Base-by-base conservation (phyloP, 306 rosid genomes). In the Quercus mongolica region DNA sequence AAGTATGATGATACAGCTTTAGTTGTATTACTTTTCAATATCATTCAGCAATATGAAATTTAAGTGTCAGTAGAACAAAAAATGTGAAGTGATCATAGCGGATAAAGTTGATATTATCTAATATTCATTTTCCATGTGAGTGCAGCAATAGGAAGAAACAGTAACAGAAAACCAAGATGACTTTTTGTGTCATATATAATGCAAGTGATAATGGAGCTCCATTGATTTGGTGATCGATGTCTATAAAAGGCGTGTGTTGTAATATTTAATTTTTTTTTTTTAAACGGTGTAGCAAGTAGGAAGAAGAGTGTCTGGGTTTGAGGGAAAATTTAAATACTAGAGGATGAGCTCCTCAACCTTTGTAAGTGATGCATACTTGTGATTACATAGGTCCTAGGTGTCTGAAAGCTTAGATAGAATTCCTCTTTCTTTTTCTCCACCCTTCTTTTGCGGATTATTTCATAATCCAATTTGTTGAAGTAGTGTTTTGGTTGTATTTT, bases 151-250 rank as follows among this genome's bases (percentile, higher is more conserved):
- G 30, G 64, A 73, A 59, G 23, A 56, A 25, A 51, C 6, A 46
- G 3, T 58, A 59, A 70, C 57, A 73, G 30, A 70, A 61, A 61
- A 61, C 33, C 33, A 75, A 79, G 81, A 70, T 71, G 68, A 55
- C 28, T 38, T 23, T 65, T 63, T 49, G 23, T 9, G 54, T 56
- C 54, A 13, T 64, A 75, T 44, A 52, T 62, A 68, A 19, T 64
- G 46, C 71, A 15, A 64, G 71, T 64, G 71, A 30, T 18, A 10
- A 67, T 74, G 62, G 25, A 30, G 55, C 71, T 64, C 57, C 26
- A 5, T 74, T 62, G 76, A 64, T 69, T 75, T 68, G 51, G 68
- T 55, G 58, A 78, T 68, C 56, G 49, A 54, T 75, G 64, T 75
- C 20, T 64, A 58, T 51, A 51, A 11, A 15, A 70, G 78, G 58